phyloP scores from a whole-genome alignment of 2,329 filamentous ascomycete genomes.

The Phialemoniopsis sp. region DNA sequence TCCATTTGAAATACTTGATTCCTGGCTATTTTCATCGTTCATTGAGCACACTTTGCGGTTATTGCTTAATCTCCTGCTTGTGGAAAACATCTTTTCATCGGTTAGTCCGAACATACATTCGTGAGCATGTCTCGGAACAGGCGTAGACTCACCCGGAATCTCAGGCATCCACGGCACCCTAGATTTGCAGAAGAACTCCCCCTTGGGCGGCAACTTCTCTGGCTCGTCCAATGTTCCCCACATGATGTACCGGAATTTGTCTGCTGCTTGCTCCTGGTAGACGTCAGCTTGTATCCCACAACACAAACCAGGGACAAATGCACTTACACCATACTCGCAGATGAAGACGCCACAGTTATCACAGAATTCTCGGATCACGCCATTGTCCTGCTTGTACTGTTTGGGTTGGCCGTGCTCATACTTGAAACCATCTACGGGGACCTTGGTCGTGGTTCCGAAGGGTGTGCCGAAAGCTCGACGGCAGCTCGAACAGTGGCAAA shows the following conservation, averaged over 20 bases:
- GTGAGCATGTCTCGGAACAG: not conserved
- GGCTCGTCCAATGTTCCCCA: constrained; percentile 46
- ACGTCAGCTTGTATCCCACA: no score
- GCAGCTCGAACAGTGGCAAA: constrained; percentile 27
- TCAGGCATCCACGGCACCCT: constrained; percentile 46
- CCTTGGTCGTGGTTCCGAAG: constrained; percentile 24
- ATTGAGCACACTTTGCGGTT: not conserved
- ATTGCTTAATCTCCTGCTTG: constrained; percentile 39
- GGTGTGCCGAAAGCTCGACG: constrained; percentile 25
- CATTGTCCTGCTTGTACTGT: constrained; percentile 22
- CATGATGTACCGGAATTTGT: constrained; percentile 36
- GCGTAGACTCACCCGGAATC: constrained; percentile 30
- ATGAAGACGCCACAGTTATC: constrained; percentile 21
- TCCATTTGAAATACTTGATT: no score
- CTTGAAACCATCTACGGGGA: constrained; percentile 18
- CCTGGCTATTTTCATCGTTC: no score
- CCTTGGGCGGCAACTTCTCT: constrained; percentile 43
- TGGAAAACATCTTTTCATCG: constrained; percentile 26
- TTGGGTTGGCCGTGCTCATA: constrained; percentile 18
- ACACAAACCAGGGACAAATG: no score
- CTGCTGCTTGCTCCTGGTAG: constrained; percentile 33
- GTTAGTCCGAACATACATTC: not conserved
- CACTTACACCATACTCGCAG: constrained; percentile 25
- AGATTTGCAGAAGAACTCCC: constrained; percentile 49
- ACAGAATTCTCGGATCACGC: constrained; percentile 25